Base-by-base conservation (phyloP, 768 basidiomycete genomes). In the Phylloporus scabripes region DNA sequence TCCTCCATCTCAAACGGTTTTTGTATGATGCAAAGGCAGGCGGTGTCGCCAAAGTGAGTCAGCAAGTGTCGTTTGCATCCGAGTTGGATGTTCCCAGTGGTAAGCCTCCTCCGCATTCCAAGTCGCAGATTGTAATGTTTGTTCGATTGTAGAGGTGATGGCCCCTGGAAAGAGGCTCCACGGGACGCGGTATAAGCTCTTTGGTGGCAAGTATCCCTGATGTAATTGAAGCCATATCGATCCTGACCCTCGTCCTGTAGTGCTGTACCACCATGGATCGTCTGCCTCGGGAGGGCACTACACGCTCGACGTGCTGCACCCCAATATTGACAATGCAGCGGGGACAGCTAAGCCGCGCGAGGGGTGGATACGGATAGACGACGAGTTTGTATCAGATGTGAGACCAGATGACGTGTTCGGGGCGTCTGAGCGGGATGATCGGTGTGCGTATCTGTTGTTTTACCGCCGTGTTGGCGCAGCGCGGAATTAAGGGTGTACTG, bases 271-370 rank as follows among this genome's bases (percentile, higher is more conserved):
- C 65, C 94, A 99, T 57, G 95, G 95, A 2, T 72, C 76, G 24
- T 88, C 89, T 7, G 92, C 95, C 0, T 84, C 85, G 1, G 92
- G 93, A 3, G 95, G 95, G 1, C 95, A 97, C 67, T 98, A 97
- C 70, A 98, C 94, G 2, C 79, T 95, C 41, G 87, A 92, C 59
- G 87, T 94, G 9, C 72, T 94, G 2, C 85, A 90, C 57, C 87
- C 85, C 3, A 78, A 79, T 54, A 75, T 83, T 31, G 79, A 76
- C 64, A 70, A 75, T 9, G 60, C 54, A 48, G 40, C 45, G n/a
- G 46, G 48, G 5, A 26, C 37, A 8, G 48, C 52, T 8, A 63
- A 57, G 23, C 70, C 74, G 2, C 73, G 76, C 5, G 82, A 87
- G 49, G 84, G 80, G 9, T 97, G 95, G 95, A 75, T 96, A 52